phyloP scores from a whole-genome alignment of 2,329 filamentous ascomycete genomes.

The Pestalotiopsis sp. region DNA sequence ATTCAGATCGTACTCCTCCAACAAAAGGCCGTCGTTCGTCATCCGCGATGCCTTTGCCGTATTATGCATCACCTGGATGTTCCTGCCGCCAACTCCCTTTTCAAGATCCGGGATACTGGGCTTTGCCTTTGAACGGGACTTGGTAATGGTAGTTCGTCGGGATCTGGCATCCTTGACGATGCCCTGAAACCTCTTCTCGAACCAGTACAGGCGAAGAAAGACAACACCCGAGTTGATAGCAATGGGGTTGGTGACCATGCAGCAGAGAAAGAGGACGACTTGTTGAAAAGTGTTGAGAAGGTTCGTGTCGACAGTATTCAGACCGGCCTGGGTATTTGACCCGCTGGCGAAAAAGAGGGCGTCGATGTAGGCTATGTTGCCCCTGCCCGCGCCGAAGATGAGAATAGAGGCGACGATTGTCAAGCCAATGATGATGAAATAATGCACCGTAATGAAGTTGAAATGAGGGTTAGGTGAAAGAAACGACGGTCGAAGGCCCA shows the following conservation, averaged over 20 bases:
- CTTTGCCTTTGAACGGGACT: conserved; percentile 57
- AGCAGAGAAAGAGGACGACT: conserved; percentile 69
- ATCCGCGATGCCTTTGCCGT: conserved; percentile 56
- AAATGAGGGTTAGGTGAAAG: conserved; percentile 66
- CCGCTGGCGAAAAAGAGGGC: conserved; percentile 87
- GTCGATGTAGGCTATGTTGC: conserved; percentile 76
- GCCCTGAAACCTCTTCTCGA: conserved; percentile 91
- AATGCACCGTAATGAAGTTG: conserved; percentile 82
- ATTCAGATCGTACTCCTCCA: conserved; percentile 41
- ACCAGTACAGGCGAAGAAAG: conserved; percentile 94
- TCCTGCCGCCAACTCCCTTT: conserved; percentile 64
- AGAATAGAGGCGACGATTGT: conserved; percentile 76
- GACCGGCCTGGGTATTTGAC: conserved; percentile 84
- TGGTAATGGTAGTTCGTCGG: conserved; percentile 64
- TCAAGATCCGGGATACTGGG: conserved; percentile 53
- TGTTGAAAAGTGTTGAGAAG: conserved; percentile 71
- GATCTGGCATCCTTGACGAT: conserved; percentile 73
- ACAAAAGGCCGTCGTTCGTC: conserved; percentile 62
- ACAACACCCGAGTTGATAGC: conserved; percentile 85
- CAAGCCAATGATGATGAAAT: conserved; percentile 79
- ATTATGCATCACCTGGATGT: conserved; percentile 67
- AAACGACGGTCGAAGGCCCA: conserved; percentile 57
- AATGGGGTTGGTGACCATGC: conserved; percentile 80
- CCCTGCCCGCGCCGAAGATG: conserved; percentile 62
- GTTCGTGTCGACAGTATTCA: conserved; percentile 80